Evolutionary conservation across 2,329 filamentous ascomycete species (phyloP), one percentile per base, ranked within the genome.

Genomic region (Ceratocystis harringtonii): DNA sequence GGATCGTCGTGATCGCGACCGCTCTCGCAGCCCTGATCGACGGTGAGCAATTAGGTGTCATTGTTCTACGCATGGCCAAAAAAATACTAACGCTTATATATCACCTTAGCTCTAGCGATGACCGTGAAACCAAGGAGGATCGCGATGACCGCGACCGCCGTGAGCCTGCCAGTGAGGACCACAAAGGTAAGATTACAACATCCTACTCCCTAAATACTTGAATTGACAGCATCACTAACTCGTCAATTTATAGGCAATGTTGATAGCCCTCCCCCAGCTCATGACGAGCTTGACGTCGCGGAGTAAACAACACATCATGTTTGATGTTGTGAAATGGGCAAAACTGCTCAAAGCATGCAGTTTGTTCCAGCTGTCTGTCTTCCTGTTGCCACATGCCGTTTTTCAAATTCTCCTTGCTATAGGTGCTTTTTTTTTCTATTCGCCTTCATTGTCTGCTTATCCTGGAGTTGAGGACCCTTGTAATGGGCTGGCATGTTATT

Each of bases 251-350:
- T 62, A 65, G 64, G 63, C 17, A 22, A 65, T 55, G 28, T 87
- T 72, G 90, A 95, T 70, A 90, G 89, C 71, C 88, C 90, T 70
- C 84, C 89, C 69, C 86, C 89, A 69, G 87, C 85, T 71, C 90
- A 96, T 73, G 94, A 99, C 75, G 94, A 99, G 74, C 84, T 97
- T 74, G 94, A 99, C 76, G 92, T 94, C 73, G 92, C 92, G 72
- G 94, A 97, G 78, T 86, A 79, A 72, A 68, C 62, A 68, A 12
- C 36, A 41, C 36, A 41, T 41, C 36, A 41, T 41, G 36, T 4
- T 12, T 41, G 36, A 12, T 15, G 32, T 8, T 36, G 32, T 36
- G 8, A 3, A 36, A 30, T 32, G 32, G 17, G n/a, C 28, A 22
- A 41, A 25, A 25, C 36, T 45, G 41, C 28, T 36, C 8, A 30